These are phyloP conservation scores for Striga hermonthica DNA, from an alignment of 305 asterid species.

Conservation along the genomic window DNA sequence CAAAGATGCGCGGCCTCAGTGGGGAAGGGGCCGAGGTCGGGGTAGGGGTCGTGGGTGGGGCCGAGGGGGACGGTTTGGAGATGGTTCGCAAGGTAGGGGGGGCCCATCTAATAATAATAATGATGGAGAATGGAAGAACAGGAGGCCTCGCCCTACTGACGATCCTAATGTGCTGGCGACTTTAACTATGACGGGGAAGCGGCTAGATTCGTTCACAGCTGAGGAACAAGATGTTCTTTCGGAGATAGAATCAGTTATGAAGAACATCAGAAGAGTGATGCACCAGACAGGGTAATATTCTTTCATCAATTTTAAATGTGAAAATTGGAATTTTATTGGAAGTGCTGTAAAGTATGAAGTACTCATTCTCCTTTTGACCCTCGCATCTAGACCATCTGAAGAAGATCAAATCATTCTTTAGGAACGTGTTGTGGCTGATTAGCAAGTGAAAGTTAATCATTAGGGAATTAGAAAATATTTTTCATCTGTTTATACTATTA, in stretches of 20 bases:
- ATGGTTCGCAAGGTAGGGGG: slow-evolving; percentile 65
- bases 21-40: slow-evolving; percentile 48
- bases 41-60: slow-evolving; percentile 49
- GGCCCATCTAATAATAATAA: slow-evolving; percentile 38
- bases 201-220: slow-evolving; percentile 64
- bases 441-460: background rate
- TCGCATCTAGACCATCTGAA: background rate
- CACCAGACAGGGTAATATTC: slow-evolving; percentile 59
- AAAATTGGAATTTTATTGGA: slow-evolving; percentile 14
- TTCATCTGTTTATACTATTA: background rate
- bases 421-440: background rate
- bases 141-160: slow-evolving; percentile 50
- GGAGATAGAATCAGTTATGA: slow-evolving; percentile 62
- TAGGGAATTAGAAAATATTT: slow-evolving; percentile 11
- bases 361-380: background rate
- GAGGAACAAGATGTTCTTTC: slow-evolving; percentile 84
- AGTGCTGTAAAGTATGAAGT: slow-evolving; percentile 16
- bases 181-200: slow-evolving; percentile 59
- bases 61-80: slow-evolving; percentile 44
- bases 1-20: slow-evolving; percentile 35
- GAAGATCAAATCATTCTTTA: background rate
- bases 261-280: slow-evolving; percentile 66
- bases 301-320: background rate
- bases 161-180: slow-evolving; percentile 44
- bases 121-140: slow-evolving; percentile 58